Evolutionary conservation across 164 flowering plant genomes (phyloP).

Genomic region (Vitis cinerea): DNA sequence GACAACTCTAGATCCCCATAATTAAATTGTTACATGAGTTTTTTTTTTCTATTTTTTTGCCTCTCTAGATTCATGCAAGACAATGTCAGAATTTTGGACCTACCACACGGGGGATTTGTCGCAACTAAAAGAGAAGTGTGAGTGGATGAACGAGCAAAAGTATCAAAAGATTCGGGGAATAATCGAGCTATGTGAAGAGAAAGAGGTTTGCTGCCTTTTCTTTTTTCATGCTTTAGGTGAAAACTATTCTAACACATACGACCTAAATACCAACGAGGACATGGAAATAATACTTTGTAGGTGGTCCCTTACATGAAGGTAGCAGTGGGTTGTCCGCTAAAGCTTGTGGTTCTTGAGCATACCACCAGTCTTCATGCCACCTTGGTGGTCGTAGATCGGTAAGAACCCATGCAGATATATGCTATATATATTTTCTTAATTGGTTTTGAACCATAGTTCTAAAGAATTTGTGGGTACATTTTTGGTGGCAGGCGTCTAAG

Average conservation of each 20-base stretch:
- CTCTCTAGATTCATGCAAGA: constrained; percentile 19
- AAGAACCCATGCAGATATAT: neutral
- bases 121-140: constrained; percentile 13
- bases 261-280: neutral
- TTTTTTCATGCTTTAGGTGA: no score
- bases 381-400: constrained; percentile 13
- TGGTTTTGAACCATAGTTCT: neutral
- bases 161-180: constrained; percentile 26
- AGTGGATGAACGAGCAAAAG: constrained; percentile 23
- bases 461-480: neutral
- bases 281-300: neutral
- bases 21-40: neutral
- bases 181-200: constrained; percentile 24
- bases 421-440: neutral
- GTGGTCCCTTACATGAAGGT: constrained; percentile 11
- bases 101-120: constrained; percentile 21
- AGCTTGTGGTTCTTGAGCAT: constrained; percentile 12
- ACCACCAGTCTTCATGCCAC: constrained; percentile 14
- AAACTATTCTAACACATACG: no score
- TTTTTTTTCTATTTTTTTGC: no score
- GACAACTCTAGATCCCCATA: no score
- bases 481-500: neutral
- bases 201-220: constrained; percentile 21
- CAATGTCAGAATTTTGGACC: constrained; percentile 35
- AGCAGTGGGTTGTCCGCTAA: constrained; percentile 3